Evolutionary conservation across 176 grass and related monocot species (phyloP).

Genomic region (Oryza officinalis): DNA sequence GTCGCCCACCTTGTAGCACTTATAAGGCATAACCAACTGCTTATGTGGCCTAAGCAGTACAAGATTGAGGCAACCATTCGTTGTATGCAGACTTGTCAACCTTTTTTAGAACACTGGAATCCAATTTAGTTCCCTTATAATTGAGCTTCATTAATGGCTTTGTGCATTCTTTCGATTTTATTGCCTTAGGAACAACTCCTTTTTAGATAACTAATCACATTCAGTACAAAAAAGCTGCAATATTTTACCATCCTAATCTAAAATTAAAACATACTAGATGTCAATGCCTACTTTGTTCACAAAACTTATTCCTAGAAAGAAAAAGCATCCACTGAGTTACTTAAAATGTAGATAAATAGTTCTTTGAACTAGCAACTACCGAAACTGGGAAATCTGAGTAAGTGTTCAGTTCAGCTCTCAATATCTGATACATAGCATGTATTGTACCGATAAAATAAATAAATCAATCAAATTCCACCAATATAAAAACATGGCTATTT

Average conservation of each 20-base stretch:
- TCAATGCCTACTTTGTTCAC: neutral
- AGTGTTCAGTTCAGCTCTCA: neutral
- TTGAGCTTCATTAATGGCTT: slow-evolving; percentile 1
- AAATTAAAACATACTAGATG: slow-evolving; percentile 27
- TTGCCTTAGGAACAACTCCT: neutral
- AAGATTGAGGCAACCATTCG: no score
- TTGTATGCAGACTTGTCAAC: no score
- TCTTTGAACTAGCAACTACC: slow-evolving; percentile 9
- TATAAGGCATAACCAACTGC: neutral
- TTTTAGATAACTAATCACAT: neutral
- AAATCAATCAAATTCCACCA: neutral
- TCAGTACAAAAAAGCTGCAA: neutral
- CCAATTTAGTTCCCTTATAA: slow-evolving; percentile 20
- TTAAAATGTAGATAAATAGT: slow-evolving; percentile 21
- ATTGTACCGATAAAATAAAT: neutral
- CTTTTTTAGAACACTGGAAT: neutral
- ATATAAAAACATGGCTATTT: neutral
- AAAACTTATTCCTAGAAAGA: slow-evolving; percentile 31
- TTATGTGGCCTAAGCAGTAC: neutral
- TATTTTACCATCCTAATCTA: slow-evolving; percentile 16
- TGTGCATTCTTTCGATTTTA: neutral
- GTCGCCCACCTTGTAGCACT: neutral
- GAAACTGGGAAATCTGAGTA: slow-evolving; percentile 9
- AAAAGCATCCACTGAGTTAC: slow-evolving; percentile 4
- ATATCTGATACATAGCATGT: neutral